These are phyloP conservation scores for Aspergillus oerlinghausenensis DNA, from an alignment of 2,329 filamentous ascomycete genomes.

Conservation along the genomic window DNA sequence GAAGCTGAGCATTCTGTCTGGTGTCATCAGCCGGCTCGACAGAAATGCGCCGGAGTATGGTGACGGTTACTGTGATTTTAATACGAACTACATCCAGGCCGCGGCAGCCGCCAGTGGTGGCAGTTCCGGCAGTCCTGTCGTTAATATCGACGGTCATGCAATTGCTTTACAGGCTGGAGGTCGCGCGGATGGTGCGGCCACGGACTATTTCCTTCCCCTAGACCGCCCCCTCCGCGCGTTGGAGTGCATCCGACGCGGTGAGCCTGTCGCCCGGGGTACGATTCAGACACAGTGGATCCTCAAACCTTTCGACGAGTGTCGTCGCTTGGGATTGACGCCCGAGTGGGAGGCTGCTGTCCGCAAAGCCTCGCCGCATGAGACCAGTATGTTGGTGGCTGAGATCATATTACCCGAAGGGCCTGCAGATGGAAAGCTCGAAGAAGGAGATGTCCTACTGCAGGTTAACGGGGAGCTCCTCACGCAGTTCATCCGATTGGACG, in stretches of 20 bases:
- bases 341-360: slow-evolving; percentile 84
- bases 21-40: slow-evolving; percentile 92
- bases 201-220: slow-evolving; percentile 93
- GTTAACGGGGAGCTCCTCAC: slow-evolving; percentile 91
- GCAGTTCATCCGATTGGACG: slow-evolving; percentile 86
- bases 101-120: slow-evolving; percentile 94
- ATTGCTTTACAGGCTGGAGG: slow-evolving; percentile 93
- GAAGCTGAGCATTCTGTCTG: slow-evolving; percentile 95
- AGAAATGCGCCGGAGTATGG: slow-evolving; percentile 97
- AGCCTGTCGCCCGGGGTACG: slow-evolving; percentile 80
- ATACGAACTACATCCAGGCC: slow-evolving; percentile 92
- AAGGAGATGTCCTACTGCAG: slow-evolving; percentile 89
- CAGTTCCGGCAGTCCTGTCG: slow-evolving; percentile 96
- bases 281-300: slow-evolving; percentile 97
- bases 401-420: slow-evolving; percentile 90
- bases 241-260: slow-evolving; percentile 72
- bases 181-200: slow-evolving; percentile 88
- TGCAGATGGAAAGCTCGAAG: slow-evolving; percentile 78
- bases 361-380: slow-evolving; percentile 82
- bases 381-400: slow-evolving; percentile 94
- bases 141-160: slow-evolving; percentile 88
- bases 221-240: slow-evolving; percentile 86
- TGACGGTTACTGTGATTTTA: slow-evolving; percentile 98
- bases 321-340: slow-evolving; percentile 75
- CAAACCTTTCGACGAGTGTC: slow-evolving; percentile 96